Conservation (phyloP, 495 filamentous ascomycete genomes). For the Glarea lozoyensis region DNA sequence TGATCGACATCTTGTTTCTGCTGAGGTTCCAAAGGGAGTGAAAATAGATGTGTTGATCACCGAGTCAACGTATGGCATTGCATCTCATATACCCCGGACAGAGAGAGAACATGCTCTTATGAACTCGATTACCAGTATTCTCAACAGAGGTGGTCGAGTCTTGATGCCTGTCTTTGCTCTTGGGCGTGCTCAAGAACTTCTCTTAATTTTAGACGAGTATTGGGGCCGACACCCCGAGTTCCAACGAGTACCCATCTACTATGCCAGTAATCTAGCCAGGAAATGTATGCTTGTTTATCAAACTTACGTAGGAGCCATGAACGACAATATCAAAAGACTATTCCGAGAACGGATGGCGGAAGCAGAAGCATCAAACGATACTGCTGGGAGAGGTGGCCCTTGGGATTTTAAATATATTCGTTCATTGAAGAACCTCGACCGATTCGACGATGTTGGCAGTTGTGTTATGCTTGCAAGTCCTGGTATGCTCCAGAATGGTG, state of each 20-base stretch:
- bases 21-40: constrained; percentile 71
- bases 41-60: constrained; percentile 95
- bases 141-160: constrained; percentile 85
- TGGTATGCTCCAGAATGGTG: constrained; percentile 95
- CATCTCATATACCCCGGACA: constrained; percentile 75
- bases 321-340: constrained; percentile 91
- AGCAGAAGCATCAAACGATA: constrained; percentile 64
- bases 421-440: constrained; percentile 81
- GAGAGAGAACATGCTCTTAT: constrained; percentile 89
- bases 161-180: constrained; percentile 94
- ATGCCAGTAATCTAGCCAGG: constrained; percentile 84
- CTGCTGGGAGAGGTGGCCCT: constrained; percentile 68
- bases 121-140: constrained; percentile 83
- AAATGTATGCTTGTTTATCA: constrained; percentile 99
- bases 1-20: constrained; percentile 89
- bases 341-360: constrained; percentile 83
- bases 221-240: constrained; percentile 81
- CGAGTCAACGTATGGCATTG: constrained; percentile 93
- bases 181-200: constrained; percentile 83
- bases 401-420: constrained; percentile 95
- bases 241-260: constrained; percentile 91
- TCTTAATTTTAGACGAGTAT: constrained; percentile 94
- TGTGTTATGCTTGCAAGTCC: constrained; percentile 97
- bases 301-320: constrained; percentile 95
- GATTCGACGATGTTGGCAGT: constrained; percentile 90